These are phyloP conservation scores for Quercus cerris DNA, from an alignment of 306 rosid genomes.

Conservation along the genomic window DNA sequence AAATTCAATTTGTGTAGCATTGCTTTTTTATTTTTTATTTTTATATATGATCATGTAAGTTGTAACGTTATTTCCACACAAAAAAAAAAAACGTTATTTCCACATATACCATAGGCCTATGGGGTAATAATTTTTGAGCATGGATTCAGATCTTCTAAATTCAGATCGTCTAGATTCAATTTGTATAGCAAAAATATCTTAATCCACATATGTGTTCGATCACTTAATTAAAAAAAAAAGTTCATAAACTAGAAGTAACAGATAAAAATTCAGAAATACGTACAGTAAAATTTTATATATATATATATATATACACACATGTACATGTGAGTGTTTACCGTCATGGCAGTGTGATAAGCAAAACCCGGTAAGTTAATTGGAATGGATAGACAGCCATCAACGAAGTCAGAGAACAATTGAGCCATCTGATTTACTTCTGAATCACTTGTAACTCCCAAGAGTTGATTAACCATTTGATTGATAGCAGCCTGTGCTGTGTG, in stretches of 20 bases:
- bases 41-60: no score
- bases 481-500: slow-evolving; percentile 63
- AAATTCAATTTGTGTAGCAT: neutral
- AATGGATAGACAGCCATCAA: slow-evolving; percentile 83
- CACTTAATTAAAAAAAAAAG: no score
- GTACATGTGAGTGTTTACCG: slow-evolving; percentile 34
- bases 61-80: no score
- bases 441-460: slow-evolving; percentile 72
- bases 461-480: slow-evolving; percentile 84
- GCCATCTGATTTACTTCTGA: slow-evolving; percentile 76
- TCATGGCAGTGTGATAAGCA: slow-evolving; percentile 82
- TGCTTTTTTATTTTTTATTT: neutral
- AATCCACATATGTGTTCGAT: no score
- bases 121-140: no score
- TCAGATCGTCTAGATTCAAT: no score
- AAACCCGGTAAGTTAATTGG: slow-evolving; percentile 66
- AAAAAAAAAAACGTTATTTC: no score
- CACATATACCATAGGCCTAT: no score
- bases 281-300: neutral
- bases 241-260: no score
- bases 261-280: neutral
- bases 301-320: no score
- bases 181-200: no score
- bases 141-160: no score
- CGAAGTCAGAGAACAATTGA: slow-evolving; percentile 78